Evolutionary conservation across 2,329 filamentous ascomycete species (phyloP), one percentile per base, ranked within the genome.

Genomic region (Drechslerella stenobrocha): DNA sequence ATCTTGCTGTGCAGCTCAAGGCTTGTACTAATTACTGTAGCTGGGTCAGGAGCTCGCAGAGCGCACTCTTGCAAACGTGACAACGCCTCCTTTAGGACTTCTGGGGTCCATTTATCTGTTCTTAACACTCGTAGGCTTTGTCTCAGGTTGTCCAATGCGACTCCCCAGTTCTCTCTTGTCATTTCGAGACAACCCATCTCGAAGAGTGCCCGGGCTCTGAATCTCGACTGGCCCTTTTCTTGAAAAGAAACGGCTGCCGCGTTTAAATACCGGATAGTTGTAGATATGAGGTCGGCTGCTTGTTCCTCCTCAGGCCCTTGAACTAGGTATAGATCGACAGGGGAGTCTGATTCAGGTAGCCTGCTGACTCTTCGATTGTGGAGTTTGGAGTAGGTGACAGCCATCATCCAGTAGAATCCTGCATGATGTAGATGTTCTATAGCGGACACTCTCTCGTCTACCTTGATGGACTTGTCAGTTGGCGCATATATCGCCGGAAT

Each of bases 321-420:
- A 57, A 84, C 87, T 77, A 87, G 80, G 74, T 87, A 87, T 0
- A 82, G 84, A 73, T 87, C 85, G 69, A 87, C 86, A 1, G 78
- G 78, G 69, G 84, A 84, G 0, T 80, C 78, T 59, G 85, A 83
- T 24, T 85, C 81, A 0, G 84, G 80, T 63, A 87, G 85, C 18
- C 77, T 76, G 22, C 77, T 77, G 1, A 84, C 84, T 42, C 85
- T 74, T 20, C 75, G 77, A 37, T 82, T 80, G 6, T 85, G 81
- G 13, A 79, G 77, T 2, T 78, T 77, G 1, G 82, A 76, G 70
- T 86, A 83, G n/a, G 80, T 79, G 2, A 83, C 82, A 1, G 84
- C 84, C 44, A 81, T 75, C 11, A 82, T 81, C 71, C 84, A 84
- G 83, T 85, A 87, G 73, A 87, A 87, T 3, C 85, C 85, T 0